Conservation (phyloP, 2,329 filamentous ascomycete species). For the Fusarium buharicum region DNA sequence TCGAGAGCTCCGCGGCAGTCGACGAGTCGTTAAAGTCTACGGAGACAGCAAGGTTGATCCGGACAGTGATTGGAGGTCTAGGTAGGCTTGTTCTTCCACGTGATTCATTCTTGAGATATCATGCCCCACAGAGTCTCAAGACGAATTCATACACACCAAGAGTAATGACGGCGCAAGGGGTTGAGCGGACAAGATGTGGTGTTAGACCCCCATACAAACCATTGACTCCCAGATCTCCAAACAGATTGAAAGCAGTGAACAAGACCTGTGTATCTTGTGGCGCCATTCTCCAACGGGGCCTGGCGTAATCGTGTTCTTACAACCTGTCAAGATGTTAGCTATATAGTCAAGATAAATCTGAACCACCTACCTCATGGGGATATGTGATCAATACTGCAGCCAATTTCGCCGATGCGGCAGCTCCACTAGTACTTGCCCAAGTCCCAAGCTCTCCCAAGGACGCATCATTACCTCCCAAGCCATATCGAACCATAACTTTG, state of each 20-base stretch:
- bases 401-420: conserved; percentile 83
- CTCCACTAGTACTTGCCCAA: conserved; percentile 77
- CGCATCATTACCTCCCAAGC: conserved; percentile 67
- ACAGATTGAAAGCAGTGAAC: conserved; percentile 73
- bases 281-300: conserved; percentile 71
- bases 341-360: not conserved
- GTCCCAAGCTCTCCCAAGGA: conserved; percentile 75
- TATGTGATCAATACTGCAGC: conserved; percentile 82
- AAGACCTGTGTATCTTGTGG: conserved; percentile 73
- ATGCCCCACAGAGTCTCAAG: conserved; percentile 37
- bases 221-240: conserved; percentile 74
- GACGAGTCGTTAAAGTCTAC: no score
- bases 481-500: conserved; percentile 55
- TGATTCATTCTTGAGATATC: not conserved
- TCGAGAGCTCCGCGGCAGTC: no score
- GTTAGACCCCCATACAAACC: conserved; percentile 76
- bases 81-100: not conserved
- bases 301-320: conserved; percentile 83
- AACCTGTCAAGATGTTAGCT: conserved; percentile 57
- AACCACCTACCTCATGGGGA: conserved; percentile 76
- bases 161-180: conserved; percentile 78
- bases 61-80: no score
- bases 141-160: conserved; percentile 67
- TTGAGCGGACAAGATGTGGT: conserved; percentile 75
- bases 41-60: no score